Base-by-base conservation (phyloP, 108 stramenopile species). In the Cyclotella baltica region DNA sequence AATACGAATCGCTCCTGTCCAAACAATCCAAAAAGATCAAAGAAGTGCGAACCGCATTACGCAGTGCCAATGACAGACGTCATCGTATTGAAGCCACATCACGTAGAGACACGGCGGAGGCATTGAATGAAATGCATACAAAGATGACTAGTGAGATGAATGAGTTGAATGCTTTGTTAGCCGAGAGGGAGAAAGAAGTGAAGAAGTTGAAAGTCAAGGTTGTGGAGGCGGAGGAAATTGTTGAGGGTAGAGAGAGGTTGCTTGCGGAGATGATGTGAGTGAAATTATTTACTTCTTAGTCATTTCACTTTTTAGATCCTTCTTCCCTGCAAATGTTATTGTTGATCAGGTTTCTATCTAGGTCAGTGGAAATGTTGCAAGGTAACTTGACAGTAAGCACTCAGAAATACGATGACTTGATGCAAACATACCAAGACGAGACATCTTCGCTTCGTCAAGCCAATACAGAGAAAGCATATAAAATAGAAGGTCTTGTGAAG, bases 181-280 rank as follows among this genome's bases (percentile, higher is more conserved):
- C 43, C 53, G 68, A 83, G 48, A 70, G 50, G 64, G 85, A 86
- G 29, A 43, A n/a, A 5, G 53, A 73, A 23, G 34, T 84, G 36
- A 18, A 30, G 27, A 40, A 33, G 47, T 76, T 74, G 75, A 52
- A 61, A 50, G 4, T n/a, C 13, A 29, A 30, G 6, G 70, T 73
- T 23, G 58, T 38, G 19, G 67, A 77, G 37, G 57, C 61, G 4
- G 85, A 73, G 52, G 70, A 4, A 20, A 51, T 34, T 27, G 70
- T 40, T 43, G 76, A 76, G 55, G 76, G 78, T 29, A 81, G 51
- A 62, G 59, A 77, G 38, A 9, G 51, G 4, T 62, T 75, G 9
- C 22, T 71, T 47, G 69, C 70, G 16, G 70, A 82, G 46, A 64
- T 82, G 35, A 71, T 66, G 81, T 77, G 55, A 77, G 76, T 70